Evolutionary conservation across 768 basidiomycete species (phyloP).

Genomic region (Agrocybe praecox): DNA sequence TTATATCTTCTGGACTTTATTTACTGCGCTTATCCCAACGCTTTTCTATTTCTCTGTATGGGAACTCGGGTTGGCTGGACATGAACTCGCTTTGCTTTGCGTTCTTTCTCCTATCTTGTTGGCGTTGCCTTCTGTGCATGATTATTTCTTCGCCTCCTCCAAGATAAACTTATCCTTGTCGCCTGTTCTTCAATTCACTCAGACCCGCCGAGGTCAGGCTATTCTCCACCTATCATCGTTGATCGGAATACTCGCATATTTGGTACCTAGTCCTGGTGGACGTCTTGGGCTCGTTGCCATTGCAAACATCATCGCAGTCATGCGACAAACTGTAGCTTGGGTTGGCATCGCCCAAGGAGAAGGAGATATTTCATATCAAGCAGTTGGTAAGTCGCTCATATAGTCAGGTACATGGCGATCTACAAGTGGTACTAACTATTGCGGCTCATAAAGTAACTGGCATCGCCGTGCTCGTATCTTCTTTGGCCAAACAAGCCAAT

Average conservation of each 20-base stretch:
- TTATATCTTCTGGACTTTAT: slow-evolving; percentile 81
- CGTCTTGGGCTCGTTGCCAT: slow-evolving; percentile 59
- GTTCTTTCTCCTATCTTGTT: slow-evolving; percentile 73
- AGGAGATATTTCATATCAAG: slow-evolving; percentile 45
- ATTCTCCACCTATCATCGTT: slow-evolving; percentile 52
- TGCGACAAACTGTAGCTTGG: slow-evolving; percentile 60
- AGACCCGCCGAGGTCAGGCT: slow-evolving; percentile 50
- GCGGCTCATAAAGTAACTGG: slow-evolving; percentile 50
- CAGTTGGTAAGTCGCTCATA: slow-evolving; percentile 39
- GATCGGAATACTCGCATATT: slow-evolving; percentile 55
- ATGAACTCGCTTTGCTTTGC: slow-evolving; percentile 74
- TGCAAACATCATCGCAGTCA: slow-evolving; percentile 51
- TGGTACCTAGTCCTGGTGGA: slow-evolving; percentile 48
- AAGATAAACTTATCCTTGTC: background rate
- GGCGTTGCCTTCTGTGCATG: slow-evolving; percentile 34
- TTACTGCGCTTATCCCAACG: slow-evolving; percentile 76
- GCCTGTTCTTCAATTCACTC: slow-evolving; percentile 43
- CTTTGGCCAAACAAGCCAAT: slow-evolving; percentile 76
- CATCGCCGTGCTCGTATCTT: slow-evolving; percentile 66
- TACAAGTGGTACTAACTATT: background rate
- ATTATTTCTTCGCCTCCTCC: slow-evolving; percentile 13
- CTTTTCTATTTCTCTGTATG: slow-evolving; percentile 94
- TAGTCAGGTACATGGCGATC: background rate
- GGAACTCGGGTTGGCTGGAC: slow-evolving; percentile 84
- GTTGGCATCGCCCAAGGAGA: slow-evolving; percentile 30